Base-by-base conservation (phyloP, 768 basidiomycete species). In the Pleurotus platypus region DNA sequence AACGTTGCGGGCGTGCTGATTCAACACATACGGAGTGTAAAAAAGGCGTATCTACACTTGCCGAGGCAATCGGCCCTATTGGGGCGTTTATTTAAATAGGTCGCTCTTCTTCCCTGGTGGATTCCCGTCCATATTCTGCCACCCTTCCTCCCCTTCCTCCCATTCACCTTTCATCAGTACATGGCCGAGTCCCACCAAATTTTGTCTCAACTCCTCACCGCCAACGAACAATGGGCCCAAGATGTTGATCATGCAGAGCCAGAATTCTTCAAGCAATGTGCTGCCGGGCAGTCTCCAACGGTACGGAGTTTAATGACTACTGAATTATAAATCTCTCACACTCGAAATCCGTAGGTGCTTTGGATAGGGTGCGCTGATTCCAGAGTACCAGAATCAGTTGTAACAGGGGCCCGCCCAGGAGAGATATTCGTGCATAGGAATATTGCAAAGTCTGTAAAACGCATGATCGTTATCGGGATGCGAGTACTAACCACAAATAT, bases 301-400 rank as follows among this genome's bases (percentile, higher is more conserved):
- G 82, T 75, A 57, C 46, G 71, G 62, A 8, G n/a, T 16, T n/a
- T 49, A n/a, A 18, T 39, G 2, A 39, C 38, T 51, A 45, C 38
- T 12, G 30, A 53, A 39, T 45, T 11, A 35, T 38, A 39, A 18
- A 30, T 46, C 48, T 46, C 48, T 57, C 9, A 45, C 37, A 42
- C 26, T 46, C 22, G 24, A 40, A 9, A n/a, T 27, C 18, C 53
- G n/a, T 40, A 82, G 82, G 64, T 81, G 16, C 74, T 82, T 63
- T 84, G 81, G 80, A 72, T 85, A 57, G 81, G 82, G 45, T 84
- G 82, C 67, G 78, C 85, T 22, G 87, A 89, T 66, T 87, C 85
- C 3, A 74, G 87, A 56, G 82, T 88, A 6, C 85, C 85, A 9
- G 85, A 86, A 66, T 81, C 77, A 13, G 84, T 86, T 63, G 67